Base-by-base conservation (phyloP, 1,139 yeast genomes). In the Suhomyces panamericanus region DNA sequence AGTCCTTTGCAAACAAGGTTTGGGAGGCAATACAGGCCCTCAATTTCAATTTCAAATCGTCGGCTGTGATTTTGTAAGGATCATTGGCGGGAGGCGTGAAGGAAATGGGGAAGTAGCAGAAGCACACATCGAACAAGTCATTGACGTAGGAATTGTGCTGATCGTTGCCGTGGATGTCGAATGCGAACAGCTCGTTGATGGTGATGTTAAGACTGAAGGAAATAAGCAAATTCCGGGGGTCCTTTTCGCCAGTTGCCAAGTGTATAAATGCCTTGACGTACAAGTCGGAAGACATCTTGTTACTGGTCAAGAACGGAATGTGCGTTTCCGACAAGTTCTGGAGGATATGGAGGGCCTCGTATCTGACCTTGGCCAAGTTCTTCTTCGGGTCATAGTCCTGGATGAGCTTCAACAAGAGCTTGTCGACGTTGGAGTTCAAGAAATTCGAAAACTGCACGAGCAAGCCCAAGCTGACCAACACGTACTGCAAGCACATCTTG, bases 21-120 rank as follows among this genome's bases (percentile, higher is more conserved):
- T 83, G 87, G 2, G 88, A 76, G 0, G 90, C 74, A 36, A 93
- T 75, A 7, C 88, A 86, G 32, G 52, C 51, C 44, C 81, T 73
- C 44, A 93, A 69, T 9, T 80, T 75, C 8, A 57, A 38, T 57
- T 88, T 89, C 53, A 93, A 73, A 43, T 89, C 87, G 1, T 75
- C 78, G 1, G 90, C 79, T 0, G 96, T 81, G 49, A 90, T 87
- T 49, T 84, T 82, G 61, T 90, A 89, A 0, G 96, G 96, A 62
- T 91, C 96, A 59, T 87, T 85, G 47, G 86, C 82, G 1, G 98
- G 96, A 1, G 99, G 97, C 49, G 83, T 85, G 66, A 95, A 95
- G 1, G 97, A 87, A 42, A 95, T 91, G 4, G 99, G 99, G 67
- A 91, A 95, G 67, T 95, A 95, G 63, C 99, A 93, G 61, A 93